Evolutionary conservation across 768 basidiomycete genomes (phyloP).

Genomic region (Albatrellus ellisii): DNA sequence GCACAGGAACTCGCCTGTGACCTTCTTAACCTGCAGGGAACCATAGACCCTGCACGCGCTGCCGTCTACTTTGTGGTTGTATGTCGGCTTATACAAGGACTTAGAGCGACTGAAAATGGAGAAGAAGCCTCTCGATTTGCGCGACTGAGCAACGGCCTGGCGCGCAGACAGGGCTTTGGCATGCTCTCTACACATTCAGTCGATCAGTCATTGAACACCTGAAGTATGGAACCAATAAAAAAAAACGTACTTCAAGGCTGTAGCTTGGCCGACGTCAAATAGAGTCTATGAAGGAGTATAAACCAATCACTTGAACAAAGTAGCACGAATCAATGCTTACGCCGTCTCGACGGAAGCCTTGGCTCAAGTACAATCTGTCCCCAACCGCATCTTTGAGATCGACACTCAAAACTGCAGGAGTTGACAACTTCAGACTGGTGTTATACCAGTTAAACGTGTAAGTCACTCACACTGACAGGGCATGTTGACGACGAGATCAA

Average conservation of each 20-base stretch:
- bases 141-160: conserved; percentile 60
- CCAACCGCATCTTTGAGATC: conserved; percentile 92
- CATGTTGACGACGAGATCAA: conserved; percentile 89
- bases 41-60: conserved; percentile 83
- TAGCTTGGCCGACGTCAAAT: conserved; percentile 78
- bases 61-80: conserved; percentile 52
- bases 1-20: conserved; percentile 45
- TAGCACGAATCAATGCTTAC: conserved; percentile 33
- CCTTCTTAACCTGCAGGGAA: conserved; percentile 71
- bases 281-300: conserved; percentile 33
- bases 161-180: conserved; percentile 50
- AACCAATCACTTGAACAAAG: neutral
- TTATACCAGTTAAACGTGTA: neutral
- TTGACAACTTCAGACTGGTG: conserved; percentile 1
- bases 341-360: conserved; percentile 74
- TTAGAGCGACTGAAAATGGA: conserved; percentile 35
- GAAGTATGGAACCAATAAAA: too few species aligned
- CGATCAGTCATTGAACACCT: conserved; percentile 12
- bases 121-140: conserved; percentile 64
- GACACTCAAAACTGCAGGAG: conserved; percentile 55
- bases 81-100: conserved; percentile 54
- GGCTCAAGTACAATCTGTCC: conserved; percentile 76
- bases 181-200: conserved; percentile 35
- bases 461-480: conserved; percentile 73
- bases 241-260: conserved; percentile 38